phyloP scores from a whole-genome alignment of 2,329 filamentous ascomycete species.

The Mycocentrospora acerina region DNA sequence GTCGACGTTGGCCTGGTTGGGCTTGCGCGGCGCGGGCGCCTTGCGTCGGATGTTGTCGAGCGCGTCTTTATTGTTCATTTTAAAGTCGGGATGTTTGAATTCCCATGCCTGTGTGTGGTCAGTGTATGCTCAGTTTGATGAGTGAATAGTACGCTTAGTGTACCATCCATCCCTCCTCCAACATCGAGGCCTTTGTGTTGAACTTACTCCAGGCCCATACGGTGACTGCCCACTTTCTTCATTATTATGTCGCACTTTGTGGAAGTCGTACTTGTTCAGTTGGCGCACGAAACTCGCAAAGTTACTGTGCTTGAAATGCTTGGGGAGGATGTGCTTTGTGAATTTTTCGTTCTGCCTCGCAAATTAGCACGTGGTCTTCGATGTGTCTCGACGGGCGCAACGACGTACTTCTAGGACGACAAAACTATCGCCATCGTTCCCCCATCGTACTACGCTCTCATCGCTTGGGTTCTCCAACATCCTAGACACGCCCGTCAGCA shows the following conservation, averaged over 20 bases:
- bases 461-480: conserved; percentile 97
- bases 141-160: conserved; percentile 1
- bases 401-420: conserved; percentile 85
- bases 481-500: conserved; percentile 52
- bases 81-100: conserved; percentile 96
- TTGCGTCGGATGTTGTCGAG: conserved; percentile 96
- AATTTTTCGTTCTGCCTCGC: conserved; percentile 85
- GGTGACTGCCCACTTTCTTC: conserved; percentile 81
- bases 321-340: conserved; percentile 92
- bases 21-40: conserved; percentile 85
- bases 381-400: conserved; percentile 1
- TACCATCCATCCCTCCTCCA: too few relatives aligned
- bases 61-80: conserved; percentile 91
- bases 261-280: conserved; percentile 96
- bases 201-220: conserved; percentile 72
- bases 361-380: conserved; percentile 14
- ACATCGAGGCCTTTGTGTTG: not conserved
- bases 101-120: conserved; percentile 71
- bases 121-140: conserved; percentile 5
- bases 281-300: conserved; percentile 96
- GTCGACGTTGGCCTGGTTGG: conserved; percentile 51
- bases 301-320: conserved; percentile 99
- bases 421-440: conserved; percentile 91
- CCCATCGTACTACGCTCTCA: conserved; percentile 91
- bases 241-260: conserved; percentile 92